Evolutionary conservation across 177 flowering plant genomes (phyloP).

Genomic region (Vitis hybrid): DNA sequence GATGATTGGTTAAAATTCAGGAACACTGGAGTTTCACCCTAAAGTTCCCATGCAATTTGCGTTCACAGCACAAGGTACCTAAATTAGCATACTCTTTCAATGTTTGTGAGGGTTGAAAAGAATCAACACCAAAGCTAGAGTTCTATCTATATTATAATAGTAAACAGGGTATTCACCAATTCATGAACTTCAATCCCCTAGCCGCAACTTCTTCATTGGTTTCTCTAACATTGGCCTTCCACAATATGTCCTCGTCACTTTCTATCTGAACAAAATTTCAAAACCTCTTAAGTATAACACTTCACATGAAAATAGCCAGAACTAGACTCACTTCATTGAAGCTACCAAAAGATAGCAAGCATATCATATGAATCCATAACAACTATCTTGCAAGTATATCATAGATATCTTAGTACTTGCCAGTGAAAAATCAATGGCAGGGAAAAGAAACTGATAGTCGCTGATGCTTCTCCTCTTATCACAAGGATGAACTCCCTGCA

Average conservation of each 20-base stretch:
- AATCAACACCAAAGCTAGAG: background rate
- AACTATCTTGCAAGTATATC: background rate
- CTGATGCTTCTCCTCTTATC: conserved; percentile 42
- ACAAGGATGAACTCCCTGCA: conserved; percentile 62
- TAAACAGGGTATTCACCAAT: conserved; percentile 29
- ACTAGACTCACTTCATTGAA: background rate
- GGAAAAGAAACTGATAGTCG: conserved; percentile 49
- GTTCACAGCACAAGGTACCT: background rate
- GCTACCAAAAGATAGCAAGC: conserved; percentile 3
- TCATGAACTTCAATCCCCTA: conserved; percentile 44
- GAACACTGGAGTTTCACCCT: no score
- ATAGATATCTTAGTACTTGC: conserved; percentile 28
- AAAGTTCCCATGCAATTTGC: background rate
- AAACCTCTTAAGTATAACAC: conserved; percentile 2
- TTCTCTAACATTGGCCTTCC: conserved; percentile 51
- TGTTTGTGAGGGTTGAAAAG: background rate
- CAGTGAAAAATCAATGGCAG: conserved; percentile 53
- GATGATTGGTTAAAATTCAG: no score
- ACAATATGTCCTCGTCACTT: conserved; percentile 42
- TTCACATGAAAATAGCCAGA: background rate
- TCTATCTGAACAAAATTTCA: conserved; percentile 32
- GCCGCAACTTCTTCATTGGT: conserved; percentile 44
- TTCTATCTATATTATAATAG: background rate
- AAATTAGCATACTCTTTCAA: background rate
- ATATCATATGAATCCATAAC: conserved; percentile 1